phyloP scores from a whole-genome alignment of 208 protist genomes.

The Novymonas esmeraldas region DNA sequence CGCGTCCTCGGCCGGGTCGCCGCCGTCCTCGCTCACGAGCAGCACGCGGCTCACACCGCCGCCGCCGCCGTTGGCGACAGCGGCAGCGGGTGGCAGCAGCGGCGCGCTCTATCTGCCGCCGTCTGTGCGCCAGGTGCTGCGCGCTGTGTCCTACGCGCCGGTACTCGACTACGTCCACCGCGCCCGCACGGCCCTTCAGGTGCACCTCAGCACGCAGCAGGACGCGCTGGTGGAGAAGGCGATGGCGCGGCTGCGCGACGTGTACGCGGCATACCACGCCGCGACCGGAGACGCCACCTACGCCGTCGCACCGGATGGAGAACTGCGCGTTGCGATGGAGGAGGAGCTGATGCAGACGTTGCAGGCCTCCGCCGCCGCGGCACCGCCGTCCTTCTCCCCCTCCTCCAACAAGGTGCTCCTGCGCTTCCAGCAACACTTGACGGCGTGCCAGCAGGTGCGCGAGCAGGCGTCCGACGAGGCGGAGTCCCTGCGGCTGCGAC shows the following conservation, averaged over 20 bases:
- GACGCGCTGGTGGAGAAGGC: conserved; percentile 30
- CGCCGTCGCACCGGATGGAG: conserved; percentile 27
- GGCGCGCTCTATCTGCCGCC: conserved; percentile 36
- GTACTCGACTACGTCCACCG: conserved; percentile 51
- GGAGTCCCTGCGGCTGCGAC: conserved; percentile 33
- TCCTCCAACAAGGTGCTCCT: conserved; percentile 10
- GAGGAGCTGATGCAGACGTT: conserved; percentile 33
- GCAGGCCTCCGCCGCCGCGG: background rate
- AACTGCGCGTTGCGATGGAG: conserved; percentile 36
- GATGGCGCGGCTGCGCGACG: conserved; percentile 32
- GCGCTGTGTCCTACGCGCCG: conserved; percentile 47
- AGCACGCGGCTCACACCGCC: background rate
- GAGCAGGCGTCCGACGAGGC: conserved; percentile 33
- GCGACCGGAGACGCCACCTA: conserved; percentile 27
- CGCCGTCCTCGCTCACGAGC: conserved; percentile 10
- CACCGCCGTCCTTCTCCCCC: background rate
- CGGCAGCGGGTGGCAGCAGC: conserved; percentile 4
- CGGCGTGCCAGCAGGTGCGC: conserved; percentile 32
- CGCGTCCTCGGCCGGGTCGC: background rate
- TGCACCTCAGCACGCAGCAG: conserved; percentile 36
- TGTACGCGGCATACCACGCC: conserved; percentile 32
- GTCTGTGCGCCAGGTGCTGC: conserved; percentile 49
- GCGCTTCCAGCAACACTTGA: conserved; percentile 36
- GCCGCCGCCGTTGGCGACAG: background rate
- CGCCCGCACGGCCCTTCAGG: conserved; percentile 41